phyloP scores from a whole-genome alignment of 2,329 filamentous ascomycete species.

The Hawksworthiomyces lignivorus region DNA sequence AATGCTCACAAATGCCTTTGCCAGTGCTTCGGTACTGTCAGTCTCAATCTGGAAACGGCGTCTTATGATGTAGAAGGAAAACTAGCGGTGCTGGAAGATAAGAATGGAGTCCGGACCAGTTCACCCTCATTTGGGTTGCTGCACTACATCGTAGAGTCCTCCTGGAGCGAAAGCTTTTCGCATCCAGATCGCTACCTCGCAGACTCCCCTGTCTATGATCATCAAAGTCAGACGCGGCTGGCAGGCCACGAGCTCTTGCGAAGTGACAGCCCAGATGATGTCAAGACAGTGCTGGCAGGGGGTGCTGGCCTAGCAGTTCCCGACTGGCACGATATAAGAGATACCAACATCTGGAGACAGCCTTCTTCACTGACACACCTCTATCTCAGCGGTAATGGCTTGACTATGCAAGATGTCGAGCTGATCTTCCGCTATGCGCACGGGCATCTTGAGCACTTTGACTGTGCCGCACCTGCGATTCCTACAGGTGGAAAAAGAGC shows the following conservation, averaged over 20 bases:
- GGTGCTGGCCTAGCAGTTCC: conserved; percentile 10
- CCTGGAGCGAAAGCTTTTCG: conserved; percentile 33
- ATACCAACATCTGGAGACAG: conserved; percentile 19
- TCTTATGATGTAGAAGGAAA: conserved; percentile 38
- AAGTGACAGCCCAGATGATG: conserved; percentile 25
- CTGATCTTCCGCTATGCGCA: conserved; percentile 33
- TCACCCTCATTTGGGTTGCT: conserved; percentile 33
- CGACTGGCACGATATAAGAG: conserved; percentile 14
- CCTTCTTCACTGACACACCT: conserved; percentile 44
- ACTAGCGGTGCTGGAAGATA: conserved; percentile 18
- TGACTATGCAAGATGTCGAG: conserved; percentile 37
- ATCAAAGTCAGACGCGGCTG: conserved; percentile 23
- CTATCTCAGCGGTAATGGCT: conserved; percentile 39
- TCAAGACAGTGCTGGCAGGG: conserved; percentile 24
- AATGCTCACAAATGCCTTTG: conserved; percentile 27
- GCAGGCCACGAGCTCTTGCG: conserved; percentile 25
- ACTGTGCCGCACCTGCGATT: conserved; percentile 38
- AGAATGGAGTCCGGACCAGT: conserved; percentile 18
- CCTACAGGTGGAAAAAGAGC: conserved; percentile 6
- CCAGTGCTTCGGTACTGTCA: conserved; percentile 11
- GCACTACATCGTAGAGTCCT: conserved; percentile 39
- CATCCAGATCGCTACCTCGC: conserved; percentile 41
- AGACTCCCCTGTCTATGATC: conserved; percentile 38
- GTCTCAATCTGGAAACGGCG: conserved; percentile 20
- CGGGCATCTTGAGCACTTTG: conserved; percentile 44